phyloP scores from a whole-genome alignment of 345 rosid species.

The Clausena lansium region DNA sequence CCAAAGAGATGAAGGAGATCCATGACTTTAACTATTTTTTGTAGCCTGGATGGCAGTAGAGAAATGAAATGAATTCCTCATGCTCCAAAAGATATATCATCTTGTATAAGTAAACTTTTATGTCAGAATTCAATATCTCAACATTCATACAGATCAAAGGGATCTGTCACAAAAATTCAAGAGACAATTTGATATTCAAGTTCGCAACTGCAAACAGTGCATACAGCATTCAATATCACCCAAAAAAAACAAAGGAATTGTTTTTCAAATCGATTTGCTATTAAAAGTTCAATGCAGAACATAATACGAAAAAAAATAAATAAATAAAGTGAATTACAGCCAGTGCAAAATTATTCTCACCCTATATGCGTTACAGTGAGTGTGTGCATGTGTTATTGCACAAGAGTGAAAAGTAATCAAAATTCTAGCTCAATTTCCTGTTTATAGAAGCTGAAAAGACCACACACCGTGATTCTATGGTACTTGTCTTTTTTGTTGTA shows the following conservation, averaged over 20 bases:
- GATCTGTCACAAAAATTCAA: not conserved
- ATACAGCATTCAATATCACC: too few species aligned
- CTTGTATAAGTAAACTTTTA: not conserved
- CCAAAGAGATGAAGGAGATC: not conserved
- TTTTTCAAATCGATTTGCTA: too few species aligned
- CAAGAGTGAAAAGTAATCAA: slow-evolving; percentile 4
- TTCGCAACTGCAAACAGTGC: not conserved
- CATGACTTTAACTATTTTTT: not conserved
- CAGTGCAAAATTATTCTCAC: not conserved
- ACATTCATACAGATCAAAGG: not conserved
- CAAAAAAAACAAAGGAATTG: too few species aligned
- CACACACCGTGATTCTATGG: slow-evolving; percentile 78
- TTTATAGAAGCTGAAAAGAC: slow-evolving; percentile 16
- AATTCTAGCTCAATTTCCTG: not conserved
- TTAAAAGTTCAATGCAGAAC: not conserved
- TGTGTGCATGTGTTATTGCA: not conserved
- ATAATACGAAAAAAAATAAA: not conserved
- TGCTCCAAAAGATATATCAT: not conserved
- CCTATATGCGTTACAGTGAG: not conserved
- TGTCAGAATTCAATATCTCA: not conserved
- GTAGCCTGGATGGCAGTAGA: not conserved
- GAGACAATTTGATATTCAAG: not conserved
- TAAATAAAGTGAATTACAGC: not conserved
- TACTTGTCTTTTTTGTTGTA: slow-evolving; percentile 93
- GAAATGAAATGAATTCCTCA: not conserved